Evolutionary conservation across 768 basidiomycete species (phyloP), one percentile per base, ranked within the genome.

Genomic region (Crassisporium funariophilum): DNA sequence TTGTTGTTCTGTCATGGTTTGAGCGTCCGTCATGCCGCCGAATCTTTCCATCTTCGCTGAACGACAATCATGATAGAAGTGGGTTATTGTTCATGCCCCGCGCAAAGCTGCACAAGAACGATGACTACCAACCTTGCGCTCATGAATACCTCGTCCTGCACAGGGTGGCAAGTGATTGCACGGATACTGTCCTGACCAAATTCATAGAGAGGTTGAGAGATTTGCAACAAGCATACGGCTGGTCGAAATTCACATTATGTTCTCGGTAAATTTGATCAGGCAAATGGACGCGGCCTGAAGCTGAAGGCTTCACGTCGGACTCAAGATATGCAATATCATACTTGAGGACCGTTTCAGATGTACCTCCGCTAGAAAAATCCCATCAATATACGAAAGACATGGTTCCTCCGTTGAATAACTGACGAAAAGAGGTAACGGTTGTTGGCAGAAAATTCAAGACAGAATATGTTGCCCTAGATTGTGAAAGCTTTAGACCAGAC

Each of bases 21-120:
- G 22, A 35, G 29, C 29, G 78, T 12, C 69, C 67, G 58, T 91
- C 88, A 49, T 84, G 80, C 25, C 81, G 71, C 25, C 82, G 58
- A 46, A 91, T 75, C 42, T 73, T 73, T 0, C 88, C 89, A 57
- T 89, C 85, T 58, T 89, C 86, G 53, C 88, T 90, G 54, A 15
- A 41, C 36, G 2, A n/a, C n/a, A n/a, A n/a, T n/a, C n/a, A 48
- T 16, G 11, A 41, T 24, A 11, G 10, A 17, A 15, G 17, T 12
- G 10, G 5, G 41, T 38, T 36, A n/a, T 31, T n/a, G n/a, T n/a
- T n/a, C n/a, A n/a, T n/a, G n/a, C n/a, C n/a, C n/a, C n/a, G n/a
- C n/a, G n/a, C n/a, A n/a, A n/a, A n/a, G n/a, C n/a, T n/a, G n/a
- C n/a, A n/a, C n/a, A n/a, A n/a, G 27, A 52, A 43, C 33, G 41